Evolutionary conservation across 1,139 yeast species (phyloP).

Genomic region (Pichia sp.): DNA sequence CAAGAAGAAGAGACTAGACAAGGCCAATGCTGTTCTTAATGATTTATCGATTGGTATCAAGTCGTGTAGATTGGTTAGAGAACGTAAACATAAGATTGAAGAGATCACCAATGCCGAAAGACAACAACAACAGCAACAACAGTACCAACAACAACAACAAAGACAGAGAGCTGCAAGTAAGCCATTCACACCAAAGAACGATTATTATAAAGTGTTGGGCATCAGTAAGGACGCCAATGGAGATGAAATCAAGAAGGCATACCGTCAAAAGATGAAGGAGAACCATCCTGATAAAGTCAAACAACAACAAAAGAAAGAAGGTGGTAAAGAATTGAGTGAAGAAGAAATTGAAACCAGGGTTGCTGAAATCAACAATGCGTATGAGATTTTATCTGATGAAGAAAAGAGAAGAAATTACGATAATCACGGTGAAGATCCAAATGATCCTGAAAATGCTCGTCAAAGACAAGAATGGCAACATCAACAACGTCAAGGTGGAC

Average conservation of each 20-base stretch:
- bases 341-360: slow-evolving; percentile 78
- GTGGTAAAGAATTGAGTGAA: slow-evolving; percentile 46
- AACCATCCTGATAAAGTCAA: slow-evolving; percentile 92
- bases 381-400: slow-evolving; percentile 74
- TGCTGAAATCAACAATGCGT: slow-evolving; percentile 93
- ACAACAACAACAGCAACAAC: slow-evolving; percentile 43
- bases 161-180: slow-evolving; percentile 44
- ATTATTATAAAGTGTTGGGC: slow-evolving; percentile 80
- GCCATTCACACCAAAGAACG: slow-evolving; percentile 45
- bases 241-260: slow-evolving; percentile 76
- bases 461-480: slow-evolving; percentile 22
- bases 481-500: slow-evolving; percentile 8
- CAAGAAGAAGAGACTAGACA: slow-evolving; percentile 19
- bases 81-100: slow-evolving; percentile 18
- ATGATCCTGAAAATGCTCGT: slow-evolving; percentile 34
- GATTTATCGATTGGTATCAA: slow-evolving; percentile 20
- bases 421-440: slow-evolving; percentile 53
- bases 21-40: slow-evolving; percentile 23
- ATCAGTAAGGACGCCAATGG: slow-evolving; percentile 67
- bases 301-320: slow-evolving; percentile 16
- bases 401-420: slow-evolving; percentile 68
- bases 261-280: slow-evolving; percentile 72
- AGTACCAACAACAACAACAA: slow-evolving; percentile 39
- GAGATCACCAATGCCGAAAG: slow-evolving; percentile 39
- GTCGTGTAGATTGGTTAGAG: slow-evolving; percentile 17